Evolutionary conservation across 1,284 basidiomycete species (phyloP).

Genomic region (Quambalaria eucalypti): DNA sequence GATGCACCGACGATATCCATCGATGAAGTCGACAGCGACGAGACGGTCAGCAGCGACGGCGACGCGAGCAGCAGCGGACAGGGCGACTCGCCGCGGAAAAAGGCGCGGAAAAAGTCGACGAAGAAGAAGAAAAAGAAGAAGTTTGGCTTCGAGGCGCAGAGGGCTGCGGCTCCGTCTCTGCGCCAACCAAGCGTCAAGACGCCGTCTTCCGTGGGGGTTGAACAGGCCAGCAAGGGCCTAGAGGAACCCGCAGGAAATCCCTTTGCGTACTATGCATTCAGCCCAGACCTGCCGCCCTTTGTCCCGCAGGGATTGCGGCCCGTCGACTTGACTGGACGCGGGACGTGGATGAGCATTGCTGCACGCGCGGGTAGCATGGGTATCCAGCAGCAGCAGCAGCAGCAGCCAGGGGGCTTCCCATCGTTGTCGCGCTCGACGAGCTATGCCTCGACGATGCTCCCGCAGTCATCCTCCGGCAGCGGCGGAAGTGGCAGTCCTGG

Average conservation of each 20-base stretch:
- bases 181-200: background rate
- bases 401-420: no score
- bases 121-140: slow-evolving; percentile 12
- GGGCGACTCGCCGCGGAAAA: slow-evolving; percentile 14
- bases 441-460: slow-evolving; percentile 5
- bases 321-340: slow-evolving; percentile 24
- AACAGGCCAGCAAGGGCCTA: no score
- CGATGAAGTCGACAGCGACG: slow-evolving; percentile 15
- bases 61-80: slow-evolving; percentile 1
- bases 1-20: slow-evolving; percentile 6
- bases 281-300: slow-evolving; percentile 32
- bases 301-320: slow-evolving; percentile 23
- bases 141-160: slow-evolving; percentile 23
- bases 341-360: slow-evolving; percentile 32
- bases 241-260: slow-evolving; percentile 6
- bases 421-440: slow-evolving; percentile 11
- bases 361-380: slow-evolving; percentile 17
- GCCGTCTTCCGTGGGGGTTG: background rate
- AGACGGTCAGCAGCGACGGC: slow-evolving; percentile 4
- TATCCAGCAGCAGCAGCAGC: background rate
- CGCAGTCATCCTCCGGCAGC: slow-evolving; percentile 5
- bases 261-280: slow-evolving; percentile 31
- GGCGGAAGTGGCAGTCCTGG: background rate
- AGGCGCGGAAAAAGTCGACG: background rate
- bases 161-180: slow-evolving; percentile 7